These are phyloP conservation scores for Acanthamoeba polyphaga DNA, from an alignment of 208 protist genomes.

Conservation along the genomic window DNA sequence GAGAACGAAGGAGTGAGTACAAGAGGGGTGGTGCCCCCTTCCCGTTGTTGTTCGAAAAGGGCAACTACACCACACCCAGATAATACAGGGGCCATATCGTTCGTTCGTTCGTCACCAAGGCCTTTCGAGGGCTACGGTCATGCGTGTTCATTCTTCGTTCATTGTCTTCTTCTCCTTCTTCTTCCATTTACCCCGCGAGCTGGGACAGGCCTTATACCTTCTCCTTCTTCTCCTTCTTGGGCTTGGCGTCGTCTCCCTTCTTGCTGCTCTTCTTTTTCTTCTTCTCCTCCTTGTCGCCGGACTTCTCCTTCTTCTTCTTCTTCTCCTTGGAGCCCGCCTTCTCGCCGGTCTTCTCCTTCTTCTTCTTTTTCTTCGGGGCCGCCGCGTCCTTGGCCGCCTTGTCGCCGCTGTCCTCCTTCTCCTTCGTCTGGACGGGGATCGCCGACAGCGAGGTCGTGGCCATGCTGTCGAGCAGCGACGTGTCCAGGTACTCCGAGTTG, in stretches of 20 bases:
- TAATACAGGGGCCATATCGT: not conserved
- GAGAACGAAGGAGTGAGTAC: not conserved
- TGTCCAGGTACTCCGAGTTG: constrained; percentile 10
- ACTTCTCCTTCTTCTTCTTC: constrained; percentile 52
- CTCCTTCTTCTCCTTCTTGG: constrained; percentile 38
- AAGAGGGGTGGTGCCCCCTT: not conserved
- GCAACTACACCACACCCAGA: not conserved
- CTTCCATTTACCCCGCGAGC: not conserved
- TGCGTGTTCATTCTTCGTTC: not conserved
- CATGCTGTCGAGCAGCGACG: constrained; percentile 28
- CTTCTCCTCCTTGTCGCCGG: constrained; percentile 11
- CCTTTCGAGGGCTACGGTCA: no score
- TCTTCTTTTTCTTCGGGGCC: constrained; percentile 50
- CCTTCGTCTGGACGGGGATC: constrained; percentile 20
- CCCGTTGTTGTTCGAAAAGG: no score
- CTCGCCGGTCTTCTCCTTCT: constrained; percentile 21
- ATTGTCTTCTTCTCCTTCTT: not conserved
- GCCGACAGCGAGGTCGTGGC: constrained; percentile 11
- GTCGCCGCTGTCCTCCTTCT: constrained; percentile 18
- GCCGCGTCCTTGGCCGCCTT: not conserved
- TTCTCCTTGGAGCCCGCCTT: not conserved
- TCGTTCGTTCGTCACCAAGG: not conserved
- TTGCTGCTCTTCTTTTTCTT: constrained; percentile 18
- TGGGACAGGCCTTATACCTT: not conserved
- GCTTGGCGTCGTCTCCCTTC: not conserved